Base-by-base conservation (phyloP, 352 stramenopile species). In the Phytophthora uliginosa region DNA sequence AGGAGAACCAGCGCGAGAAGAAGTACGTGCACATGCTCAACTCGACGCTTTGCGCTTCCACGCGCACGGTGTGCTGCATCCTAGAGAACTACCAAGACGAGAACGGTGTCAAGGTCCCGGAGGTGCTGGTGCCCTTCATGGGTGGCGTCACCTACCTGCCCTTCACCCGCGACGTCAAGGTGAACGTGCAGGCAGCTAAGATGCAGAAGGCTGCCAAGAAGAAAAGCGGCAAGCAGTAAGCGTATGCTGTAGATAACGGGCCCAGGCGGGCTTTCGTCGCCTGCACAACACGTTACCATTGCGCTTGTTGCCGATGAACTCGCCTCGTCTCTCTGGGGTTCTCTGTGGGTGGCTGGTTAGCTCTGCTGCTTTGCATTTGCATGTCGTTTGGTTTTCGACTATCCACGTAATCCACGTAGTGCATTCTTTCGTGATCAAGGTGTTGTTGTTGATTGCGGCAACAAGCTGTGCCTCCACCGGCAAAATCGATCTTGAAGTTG, bases 11-110 rank as follows among this genome's bases (percentile, higher is more conserved):
- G 71, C 90, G 84, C 36, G 94, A 98, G 71, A 99, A 99, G 84
- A 99, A 99, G 77, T 99, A 99, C 76, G 95, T 98, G 69, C 98
- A 99, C 86, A 99, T 99, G 95, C 91, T 99, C 45, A 99, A 99
- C 86, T 97, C 97, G 63, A 99, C 98, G 47, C 86, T 99, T 13
- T 99, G 97, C 79, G 98, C 98, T 47, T 99, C 97, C 42, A 99
- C 98, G 63, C 95, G 98, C 59, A 99, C 98, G 28, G 98, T 99
- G 64, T 99, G 98, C 79, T 99, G 96, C 87, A 95, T 99, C 66
- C 88, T 99, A 73, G 98, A 99, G 85, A 99, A 99, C 82, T 99
- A 95, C 86, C 98, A 99, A 86, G 98, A 98, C 57, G 88, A 95
- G 73, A 97, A 99, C 45, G 98, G 98, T 63, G 97, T 99, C 38